Percentiles rank a stretch among this genome's conserved stretches.
Conservation (phyloP, 2,329 filamentous ascomycete genomes). For the Aspergillus awamori region DNA sequence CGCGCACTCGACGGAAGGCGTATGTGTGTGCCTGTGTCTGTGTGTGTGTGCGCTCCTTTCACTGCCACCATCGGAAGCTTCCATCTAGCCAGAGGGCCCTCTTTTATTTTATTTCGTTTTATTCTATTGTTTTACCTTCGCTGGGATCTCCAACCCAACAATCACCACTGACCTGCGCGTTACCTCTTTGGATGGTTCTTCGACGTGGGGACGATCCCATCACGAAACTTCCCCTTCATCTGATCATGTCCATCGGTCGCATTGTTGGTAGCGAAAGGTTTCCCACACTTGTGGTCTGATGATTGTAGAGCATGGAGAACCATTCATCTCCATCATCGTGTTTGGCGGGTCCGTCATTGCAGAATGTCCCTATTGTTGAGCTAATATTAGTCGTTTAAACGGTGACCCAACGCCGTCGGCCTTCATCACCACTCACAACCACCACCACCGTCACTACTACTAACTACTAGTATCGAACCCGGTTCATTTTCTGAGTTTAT, state of each 20-base stretch:
- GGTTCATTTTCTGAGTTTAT: slow-evolving; percentile 3
- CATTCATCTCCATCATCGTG: background rate
- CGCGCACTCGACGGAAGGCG: background rate
- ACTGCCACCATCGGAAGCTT: background rate
- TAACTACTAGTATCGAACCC: background rate
- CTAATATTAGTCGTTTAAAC: background rate
- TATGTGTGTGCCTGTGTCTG: too few relatives aligned
- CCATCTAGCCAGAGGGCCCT: background rate
- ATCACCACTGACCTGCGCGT: slow-evolving; percentile 7
- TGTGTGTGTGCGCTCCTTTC: background rate
- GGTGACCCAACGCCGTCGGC: background rate
- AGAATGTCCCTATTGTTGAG: background rate
- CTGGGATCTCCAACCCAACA: slow-evolving; percentile 4
- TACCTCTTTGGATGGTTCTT: background rate
- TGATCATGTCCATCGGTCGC: slow-evolving; percentile 7
- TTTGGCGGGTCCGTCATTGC: background rate
- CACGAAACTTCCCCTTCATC: background rate
- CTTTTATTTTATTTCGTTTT: too few relatives aligned
- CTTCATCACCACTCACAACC: background rate
- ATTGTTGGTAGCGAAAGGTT: background rate
- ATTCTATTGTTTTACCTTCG: background rate
- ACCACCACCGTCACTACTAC: background rate
- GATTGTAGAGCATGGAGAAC: background rate
- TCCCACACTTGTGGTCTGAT: background rate
- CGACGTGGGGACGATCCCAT: background rate